Base-by-base conservation (phyloP, 768 basidiomycete genomes). In the Boletus sp. region DNA sequence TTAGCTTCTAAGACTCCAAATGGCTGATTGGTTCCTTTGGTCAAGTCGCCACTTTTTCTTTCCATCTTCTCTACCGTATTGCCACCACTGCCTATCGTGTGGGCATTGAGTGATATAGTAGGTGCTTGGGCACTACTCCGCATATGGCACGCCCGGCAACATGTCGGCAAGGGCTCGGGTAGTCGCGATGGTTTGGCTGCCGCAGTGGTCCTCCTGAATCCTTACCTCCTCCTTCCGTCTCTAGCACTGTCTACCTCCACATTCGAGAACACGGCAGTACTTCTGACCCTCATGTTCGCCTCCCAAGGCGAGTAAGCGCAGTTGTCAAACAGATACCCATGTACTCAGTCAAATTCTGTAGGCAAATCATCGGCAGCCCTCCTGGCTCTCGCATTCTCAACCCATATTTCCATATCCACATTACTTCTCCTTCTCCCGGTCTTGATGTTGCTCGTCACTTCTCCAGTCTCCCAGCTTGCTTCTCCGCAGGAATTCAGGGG, bases 221-320 rank as follows among this genome's bases (percentile, higher is more conserved):
- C 97, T 3, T 97, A 97, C 70, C 73, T 90, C 8, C 71, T 96
- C 55, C 76, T 94, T 1, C 84, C 94, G 0, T 86, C 85, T 32
- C 76, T 96, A 7, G 90, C 93, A 0, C 76, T 86, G 11, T 95
- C 95, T 0, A 92, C 92, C 0, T 89, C 92, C 0, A 81, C 85
- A 2, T 76, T 98, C 15, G 92, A 96, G 66, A 96, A 92, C 67
- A 77, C 86, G 1, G 70, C 92, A 7, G 74, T 84, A 30, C 76
- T 96, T 2, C 63, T 88, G 1, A 66, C 87, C 5, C 70, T 97
- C 40, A 81, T 85, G 77, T 87, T 85, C 63, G 91, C 90, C 1
- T 78, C 83, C 36, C 75, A 81, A 77, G 83, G 92, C 89, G 56
- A 47, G 76, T 58, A 40, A 3, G 5, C 35, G 39, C 24, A 3